These are phyloP conservation scores for Azolla pinnata DNA, from an alignment of 75 land plant genomes.

Conservation along the genomic window DNA sequence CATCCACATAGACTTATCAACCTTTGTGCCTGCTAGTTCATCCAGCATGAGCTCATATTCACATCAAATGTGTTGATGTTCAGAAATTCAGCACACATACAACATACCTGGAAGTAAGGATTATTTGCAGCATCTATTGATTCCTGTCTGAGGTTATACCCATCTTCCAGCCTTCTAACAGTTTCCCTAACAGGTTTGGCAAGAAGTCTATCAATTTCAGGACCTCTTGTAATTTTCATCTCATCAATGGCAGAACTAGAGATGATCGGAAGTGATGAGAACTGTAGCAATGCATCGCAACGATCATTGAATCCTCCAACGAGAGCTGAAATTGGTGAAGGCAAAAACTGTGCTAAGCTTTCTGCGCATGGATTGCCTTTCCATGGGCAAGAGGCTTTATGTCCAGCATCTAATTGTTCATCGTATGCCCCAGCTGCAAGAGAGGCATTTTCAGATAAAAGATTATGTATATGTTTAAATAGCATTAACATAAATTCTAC, in stretches of 20 bases:
- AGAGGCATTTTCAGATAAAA: too few relatives aligned
- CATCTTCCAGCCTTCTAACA: constrained; percentile 1
- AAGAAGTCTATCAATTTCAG: constrained; percentile 66
- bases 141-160: constrained; percentile 8
- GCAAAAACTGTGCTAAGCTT: constrained; percentile 79
- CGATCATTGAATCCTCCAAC: constrained; percentile 82
- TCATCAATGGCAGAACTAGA: constrained; percentile 66
- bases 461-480: too few relatives aligned
- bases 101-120: constrained; percentile 47
- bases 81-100: not conserved
- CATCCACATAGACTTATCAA: constrained; percentile 93
- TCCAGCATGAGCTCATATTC: not conserved
- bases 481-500: too few relatives aligned
- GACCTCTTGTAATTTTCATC: constrained; percentile 50
- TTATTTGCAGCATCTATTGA: constrained; percentile 6
- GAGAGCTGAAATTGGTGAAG: constrained; percentile 67
- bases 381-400: constrained; percentile 71
- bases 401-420: constrained; percentile 60
- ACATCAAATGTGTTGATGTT: too few relatives aligned
- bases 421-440: constrained; percentile 53
- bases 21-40: constrained; percentile 61
- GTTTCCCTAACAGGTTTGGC: constrained; percentile 26
- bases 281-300: constrained; percentile 81
- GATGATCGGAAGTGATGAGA: constrained; percentile 59
- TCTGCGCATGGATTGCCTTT: constrained; percentile 81